Percentiles rank a stretch among this genome's conserved stretches.
Conservation (phyloP, 1,139 yeast species). For the Blastobotrys buckinghamii region DNA sequence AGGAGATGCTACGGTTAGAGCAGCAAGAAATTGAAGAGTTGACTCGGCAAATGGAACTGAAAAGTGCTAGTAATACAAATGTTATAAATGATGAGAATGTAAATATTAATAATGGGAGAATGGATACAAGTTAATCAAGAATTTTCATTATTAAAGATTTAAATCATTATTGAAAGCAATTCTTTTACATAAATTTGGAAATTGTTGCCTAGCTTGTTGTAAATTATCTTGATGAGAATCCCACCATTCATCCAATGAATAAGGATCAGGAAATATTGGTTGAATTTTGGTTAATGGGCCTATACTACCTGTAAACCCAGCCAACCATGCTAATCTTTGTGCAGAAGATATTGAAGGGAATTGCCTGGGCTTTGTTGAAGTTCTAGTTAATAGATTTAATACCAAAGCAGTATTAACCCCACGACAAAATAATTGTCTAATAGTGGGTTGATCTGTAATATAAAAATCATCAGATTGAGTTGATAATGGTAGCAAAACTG, state of each 20-base stretch:
- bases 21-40: slow-evolving; percentile 17
- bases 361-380: not conserved
- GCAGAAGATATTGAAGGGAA: slow-evolving; percentile 2
- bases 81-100: too few species aligned
- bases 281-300: slow-evolving; percentile 4
- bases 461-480: not conserved
- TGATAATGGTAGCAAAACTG: slow-evolving; percentile 6
- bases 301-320: slow-evolving; percentile 7
- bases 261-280: slow-evolving; percentile 2
- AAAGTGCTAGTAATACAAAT: too few species aligned
- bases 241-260: slow-evolving; percentile 11
- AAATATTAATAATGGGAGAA: too few species aligned
- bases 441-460: not conserved
- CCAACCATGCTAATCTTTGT: slow-evolving; percentile 5
- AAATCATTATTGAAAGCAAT: slow-evolving; percentile 1
- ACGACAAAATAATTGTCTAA: slow-evolving; percentile 7
- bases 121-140: too few species aligned
- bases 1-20: slow-evolving; percentile 17
- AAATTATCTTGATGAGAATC: not conserved
- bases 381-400: slow-evolving; percentile 2
- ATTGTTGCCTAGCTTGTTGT: not conserved
- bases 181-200: slow-evolving; percentile 4
- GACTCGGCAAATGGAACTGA: not conserved
- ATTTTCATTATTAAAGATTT: not conserved
- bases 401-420: slow-evolving; percentile 7